Evolutionary conservation across 73 alveolate genomes (phyloP).

Genomic region (Tetrahymena malaccensis): DNA sequence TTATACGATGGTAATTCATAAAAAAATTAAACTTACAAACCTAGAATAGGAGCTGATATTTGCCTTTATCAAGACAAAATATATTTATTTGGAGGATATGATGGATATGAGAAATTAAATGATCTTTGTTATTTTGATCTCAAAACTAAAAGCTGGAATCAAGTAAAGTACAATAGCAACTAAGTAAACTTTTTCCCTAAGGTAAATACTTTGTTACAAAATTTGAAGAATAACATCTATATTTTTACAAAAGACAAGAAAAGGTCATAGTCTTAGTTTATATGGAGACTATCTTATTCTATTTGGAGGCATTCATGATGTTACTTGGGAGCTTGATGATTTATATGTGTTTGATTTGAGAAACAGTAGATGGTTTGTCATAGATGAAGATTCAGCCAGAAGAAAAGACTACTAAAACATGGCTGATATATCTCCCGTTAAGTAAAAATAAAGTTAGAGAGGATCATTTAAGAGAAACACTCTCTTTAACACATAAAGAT

Average conservation of each 20-base stretch:
- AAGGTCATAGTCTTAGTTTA: conserved; percentile 53
- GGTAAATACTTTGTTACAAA: not conserved
- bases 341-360: conserved; percentile 41
- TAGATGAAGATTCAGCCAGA: conserved; percentile 17
- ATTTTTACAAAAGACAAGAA: conserved; percentile 42
- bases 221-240: not conserved
- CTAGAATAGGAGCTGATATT: not conserved
- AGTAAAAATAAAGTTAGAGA: not conserved
- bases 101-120: not conserved
- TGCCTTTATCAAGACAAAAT: not conserved
- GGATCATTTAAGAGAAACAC: not conserved
- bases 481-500: not conserved
- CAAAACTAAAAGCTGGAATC: not conserved
- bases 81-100: not conserved
- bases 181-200: not conserved
- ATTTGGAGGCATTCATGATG: conserved; percentile 76
- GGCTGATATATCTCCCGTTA: not conserved
- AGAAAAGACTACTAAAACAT: not conserved
- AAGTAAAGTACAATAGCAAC: not conserved
- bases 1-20: not conserved
- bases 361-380: conserved; percentile 34
- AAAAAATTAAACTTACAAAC: not conserved
- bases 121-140: not conserved
- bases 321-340: conserved; percentile 74
- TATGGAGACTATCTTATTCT: conserved; percentile 37